Percentiles rank a stretch among this genome's conserved stretches.
Conservation (phyloP, 148 eudicot genomes). For the Pouteria glomerata region DNA sequence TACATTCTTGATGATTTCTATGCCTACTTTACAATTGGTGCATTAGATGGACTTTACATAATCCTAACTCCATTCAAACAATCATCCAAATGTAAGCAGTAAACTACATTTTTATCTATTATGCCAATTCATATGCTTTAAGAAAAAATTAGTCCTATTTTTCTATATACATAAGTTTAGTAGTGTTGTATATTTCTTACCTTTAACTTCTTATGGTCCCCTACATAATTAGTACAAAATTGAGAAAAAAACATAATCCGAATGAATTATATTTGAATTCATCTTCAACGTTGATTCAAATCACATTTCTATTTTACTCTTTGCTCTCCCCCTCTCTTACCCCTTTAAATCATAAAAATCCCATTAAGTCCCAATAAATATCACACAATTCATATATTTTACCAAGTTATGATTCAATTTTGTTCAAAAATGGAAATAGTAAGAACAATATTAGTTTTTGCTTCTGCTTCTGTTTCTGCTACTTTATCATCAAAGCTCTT, state of each 20-base stretch:
- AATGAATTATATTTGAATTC: no score
- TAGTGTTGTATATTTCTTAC: not conserved
- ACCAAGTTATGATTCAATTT: no score
- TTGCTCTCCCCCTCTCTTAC: no score
- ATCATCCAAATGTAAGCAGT: not conserved
- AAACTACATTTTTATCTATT: not conserved
- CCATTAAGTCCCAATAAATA: no score
- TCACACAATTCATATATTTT: no score
- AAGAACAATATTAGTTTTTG: not conserved
- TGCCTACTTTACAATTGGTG: not conserved
- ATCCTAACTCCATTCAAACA: not conserved
- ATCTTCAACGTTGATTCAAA: no score
- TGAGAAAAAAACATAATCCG: no score
- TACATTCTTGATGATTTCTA: not conserved
- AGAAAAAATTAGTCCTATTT: not conserved
- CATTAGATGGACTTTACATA: not conserved
- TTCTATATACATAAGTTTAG: not conserved
- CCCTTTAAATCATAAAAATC: no score
- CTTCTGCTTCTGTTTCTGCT: constrained; percentile 13
- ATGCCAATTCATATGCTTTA: not conserved
- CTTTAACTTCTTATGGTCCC: not conserved
- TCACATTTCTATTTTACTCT: no score
- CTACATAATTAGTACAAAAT: not conserved
- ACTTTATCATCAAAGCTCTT: no score
- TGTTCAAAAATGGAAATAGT: no score